A percentile compares a stretch with the other conserved stretches of the same genome.
These are phyloP conservation scores for Termitomyces sp. DNA, from an alignment of 768 basidiomycete species.

Conservation along the genomic window DNA sequence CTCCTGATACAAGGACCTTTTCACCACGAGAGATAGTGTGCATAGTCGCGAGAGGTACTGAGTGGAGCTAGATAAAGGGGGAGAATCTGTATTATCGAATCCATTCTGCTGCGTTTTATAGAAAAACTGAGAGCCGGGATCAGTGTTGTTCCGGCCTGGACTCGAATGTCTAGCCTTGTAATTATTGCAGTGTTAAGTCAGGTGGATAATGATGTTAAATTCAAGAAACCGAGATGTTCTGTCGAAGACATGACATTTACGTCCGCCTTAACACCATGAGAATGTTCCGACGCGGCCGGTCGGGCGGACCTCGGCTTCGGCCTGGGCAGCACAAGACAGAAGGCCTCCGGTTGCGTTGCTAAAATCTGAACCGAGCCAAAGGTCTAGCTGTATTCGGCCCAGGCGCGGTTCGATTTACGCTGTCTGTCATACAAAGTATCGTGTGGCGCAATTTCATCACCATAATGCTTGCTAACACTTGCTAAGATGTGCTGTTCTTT, in stretches of 20 bases:
- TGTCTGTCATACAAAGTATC: not conserved
- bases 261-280: not conserved
- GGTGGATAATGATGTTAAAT: not conserved
- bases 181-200: not conserved
- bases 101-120: not conserved
- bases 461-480: not conserved
- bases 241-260: not conserved
- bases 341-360: not conserved
- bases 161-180: too few species aligned
- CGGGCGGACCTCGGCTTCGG: not conserved
- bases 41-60: conserved; percentile 8
- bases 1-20: conserved; percentile 25
- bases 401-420: not conserved
- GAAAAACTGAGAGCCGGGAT: not conserved
- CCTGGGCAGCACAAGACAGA: not conserved
- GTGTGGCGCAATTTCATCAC: not conserved
- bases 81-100: not conserved
- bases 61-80: not conserved
- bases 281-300: not conserved
- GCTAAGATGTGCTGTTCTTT: not conserved
- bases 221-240: not conserved
- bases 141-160: not conserved
- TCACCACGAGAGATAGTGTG: conserved; percentile 14
- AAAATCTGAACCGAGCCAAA: not conserved
- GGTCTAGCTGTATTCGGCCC: not conserved